A percentile compares a stretch with the other conserved stretches of the same genome.
phyloP scores from a whole-genome alignment of 345 rosid genomes.

The Acer yangbiense region DNA sequence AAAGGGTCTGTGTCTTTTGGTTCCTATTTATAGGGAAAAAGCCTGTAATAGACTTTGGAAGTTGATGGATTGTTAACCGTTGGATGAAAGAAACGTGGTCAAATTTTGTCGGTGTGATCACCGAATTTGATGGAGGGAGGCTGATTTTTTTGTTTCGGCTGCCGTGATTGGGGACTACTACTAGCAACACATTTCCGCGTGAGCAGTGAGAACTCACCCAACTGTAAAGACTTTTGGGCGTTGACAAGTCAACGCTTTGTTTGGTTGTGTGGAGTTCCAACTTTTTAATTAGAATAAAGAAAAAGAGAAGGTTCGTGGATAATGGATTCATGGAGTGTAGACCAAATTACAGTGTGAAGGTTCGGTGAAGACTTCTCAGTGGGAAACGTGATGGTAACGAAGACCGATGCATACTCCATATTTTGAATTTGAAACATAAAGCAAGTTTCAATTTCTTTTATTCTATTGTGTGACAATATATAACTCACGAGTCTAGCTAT shows the following conservation, averaged over 20 bases:
- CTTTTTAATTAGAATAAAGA: too few species aligned
- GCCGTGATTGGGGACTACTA: constrained; percentile 7
- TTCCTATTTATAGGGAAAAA: constrained; percentile 20
- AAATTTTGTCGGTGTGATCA: background rate
- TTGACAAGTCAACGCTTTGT: constrained; percentile 5
- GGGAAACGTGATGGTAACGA: too few species aligned
- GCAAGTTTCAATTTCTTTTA: too few species aligned
- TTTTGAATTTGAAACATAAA: too few species aligned
- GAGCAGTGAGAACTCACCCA: constrained; percentile 23
- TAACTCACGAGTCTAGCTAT: too few species aligned
- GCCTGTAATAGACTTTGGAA: background rate
- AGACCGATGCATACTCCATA: too few species aligned
- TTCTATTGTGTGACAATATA: too few species aligned
- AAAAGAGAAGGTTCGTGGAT: too few species aligned
- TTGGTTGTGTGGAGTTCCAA: background rate
- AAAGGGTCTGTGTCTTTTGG: background rate
- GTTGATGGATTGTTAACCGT: background rate
- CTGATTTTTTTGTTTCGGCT: background rate
- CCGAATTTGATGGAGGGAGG: background rate
- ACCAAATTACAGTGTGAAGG: too few species aligned
- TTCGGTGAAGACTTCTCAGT: too few species aligned
- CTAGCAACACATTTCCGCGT: constrained; percentile 23
- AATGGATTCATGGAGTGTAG: too few species aligned
- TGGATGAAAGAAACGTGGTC: constrained; percentile 22
- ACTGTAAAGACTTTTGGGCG: constrained; percentile 16